Conservation (phyloP, 176 grass and related monocot species). For the Typha latifolia region DNA sequence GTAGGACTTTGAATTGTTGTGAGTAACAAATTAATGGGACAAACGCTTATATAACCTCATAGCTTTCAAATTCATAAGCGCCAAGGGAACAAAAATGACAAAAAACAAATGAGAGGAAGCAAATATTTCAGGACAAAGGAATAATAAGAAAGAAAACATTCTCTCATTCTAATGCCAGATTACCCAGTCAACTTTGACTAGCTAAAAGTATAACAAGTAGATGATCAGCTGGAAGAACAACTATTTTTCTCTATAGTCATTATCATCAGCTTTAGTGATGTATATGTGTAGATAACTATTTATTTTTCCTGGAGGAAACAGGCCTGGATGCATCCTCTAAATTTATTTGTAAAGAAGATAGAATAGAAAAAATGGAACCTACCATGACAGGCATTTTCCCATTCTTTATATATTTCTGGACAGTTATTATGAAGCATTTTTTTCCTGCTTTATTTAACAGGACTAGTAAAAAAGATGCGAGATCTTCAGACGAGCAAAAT, state of each 20-base stretch:
- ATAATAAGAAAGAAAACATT: not conserved
- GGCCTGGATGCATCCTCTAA: slow-evolving; percentile 34
- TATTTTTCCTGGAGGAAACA: slow-evolving; percentile 52
- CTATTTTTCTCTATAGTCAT: slow-evolving; percentile 25
- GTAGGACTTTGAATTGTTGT: too few relatives aligned
- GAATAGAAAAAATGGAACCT: slow-evolving; percentile 20
- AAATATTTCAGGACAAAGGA: not conserved
- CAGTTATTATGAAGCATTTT: slow-evolving; percentile 21
- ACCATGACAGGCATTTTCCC: slow-evolving; percentile 28
- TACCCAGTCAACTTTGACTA: not conserved
- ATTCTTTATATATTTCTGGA: slow-evolving; percentile 40
- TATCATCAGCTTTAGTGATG: slow-evolving; percentile 15
- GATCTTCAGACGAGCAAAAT: not conserved
- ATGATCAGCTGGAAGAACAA: slow-evolving; percentile 26
- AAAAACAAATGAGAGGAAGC: not conserved
- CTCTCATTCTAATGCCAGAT: not conserved
- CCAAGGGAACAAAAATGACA: not conserved
- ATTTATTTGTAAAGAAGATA: slow-evolving; percentile 5
- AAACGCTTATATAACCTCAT: too few relatives aligned
- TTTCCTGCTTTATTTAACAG: slow-evolving; percentile 40
- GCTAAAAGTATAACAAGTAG: slow-evolving; percentile 1
- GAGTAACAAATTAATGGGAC: too few relatives aligned
- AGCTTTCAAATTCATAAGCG: too few relatives aligned
- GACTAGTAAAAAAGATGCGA: slow-evolving; percentile 16
- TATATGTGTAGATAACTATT: slow-evolving; percentile 26